These are phyloP conservation scores for Plantago major DNA, from an alignment of 257 asterid species.

Conservation along the genomic window DNA sequence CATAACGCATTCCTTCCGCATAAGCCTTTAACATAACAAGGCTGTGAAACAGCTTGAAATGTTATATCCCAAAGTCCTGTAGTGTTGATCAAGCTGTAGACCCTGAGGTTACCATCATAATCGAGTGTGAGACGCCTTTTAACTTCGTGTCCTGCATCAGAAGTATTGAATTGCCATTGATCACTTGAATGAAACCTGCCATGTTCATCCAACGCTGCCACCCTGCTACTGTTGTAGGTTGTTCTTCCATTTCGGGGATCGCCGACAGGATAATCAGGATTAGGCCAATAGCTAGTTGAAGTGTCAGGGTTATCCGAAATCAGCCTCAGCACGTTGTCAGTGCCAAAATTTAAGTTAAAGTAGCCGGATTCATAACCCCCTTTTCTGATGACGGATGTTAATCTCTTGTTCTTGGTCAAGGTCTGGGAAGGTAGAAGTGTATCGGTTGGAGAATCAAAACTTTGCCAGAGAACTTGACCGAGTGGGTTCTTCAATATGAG, in stretches of 20 bases:
- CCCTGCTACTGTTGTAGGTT: slow-evolving; percentile 52
- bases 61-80: slow-evolving; percentile 51
- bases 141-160: slow-evolving; percentile 50
- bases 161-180: slow-evolving; percentile 30
- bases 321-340: slow-evolving; percentile 48
- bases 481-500: slow-evolving; percentile 34
- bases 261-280: slow-evolving; percentile 30
- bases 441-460: slow-evolving; percentile 55
- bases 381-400: slow-evolving; percentile 37
- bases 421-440: slow-evolving; percentile 51
- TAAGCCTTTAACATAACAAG: slow-evolving; percentile 43
- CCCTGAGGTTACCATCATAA: slow-evolving; percentile 58
- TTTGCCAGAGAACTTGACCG: slow-evolving; percentile 51
- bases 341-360: slow-evolving; percentile 48
- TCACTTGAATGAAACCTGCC: slow-evolving; percentile 61
- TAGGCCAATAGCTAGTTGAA: slow-evolving; percentile 59
- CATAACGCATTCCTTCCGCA: slow-evolving; percentile 64
- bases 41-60: slow-evolving; percentile 52
- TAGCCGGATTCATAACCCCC: slow-evolving; percentile 45
- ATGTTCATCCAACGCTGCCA: slow-evolving; percentile 38
- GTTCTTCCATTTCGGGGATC: slow-evolving; percentile 43
- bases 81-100: slow-evolving; percentile 45
- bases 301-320: slow-evolving; percentile 55
- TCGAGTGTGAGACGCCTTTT: slow-evolving; percentile 53
- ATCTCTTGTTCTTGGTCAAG: slow-evolving; percentile 44